A percentile compares a stretch with the other conserved stretches of the same genome.
These are phyloP conservation scores for Sporothrix pallida DNA, from an alignment of 2,329 filamentous ascomycete species.

Conservation along the genomic window DNA sequence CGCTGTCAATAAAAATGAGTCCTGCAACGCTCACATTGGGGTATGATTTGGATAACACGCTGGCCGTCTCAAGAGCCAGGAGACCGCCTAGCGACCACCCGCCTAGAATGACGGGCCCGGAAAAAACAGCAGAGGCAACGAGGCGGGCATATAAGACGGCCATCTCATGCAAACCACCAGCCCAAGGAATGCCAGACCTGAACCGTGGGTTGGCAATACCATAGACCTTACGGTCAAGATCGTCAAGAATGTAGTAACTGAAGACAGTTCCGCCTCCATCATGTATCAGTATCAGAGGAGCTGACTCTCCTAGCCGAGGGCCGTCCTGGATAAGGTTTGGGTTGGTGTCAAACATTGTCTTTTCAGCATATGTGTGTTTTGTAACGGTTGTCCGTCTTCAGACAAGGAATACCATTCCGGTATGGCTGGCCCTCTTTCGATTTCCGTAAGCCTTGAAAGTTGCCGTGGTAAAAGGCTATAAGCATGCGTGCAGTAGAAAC, in stretches of 20 bases:
- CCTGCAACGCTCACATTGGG: conserved; percentile 51
- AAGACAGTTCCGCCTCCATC: conserved; percentile 67
- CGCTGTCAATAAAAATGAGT: conserved; percentile 60
- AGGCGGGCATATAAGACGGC: conserved; percentile 55
- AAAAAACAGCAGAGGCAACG: conserved; percentile 50
- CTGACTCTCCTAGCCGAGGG: conserved; percentile 37
- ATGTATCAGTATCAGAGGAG: conserved; percentile 63
- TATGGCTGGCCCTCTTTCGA: background rate
- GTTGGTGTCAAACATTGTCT: conserved; percentile 39
- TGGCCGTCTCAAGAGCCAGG: conserved; percentile 57
- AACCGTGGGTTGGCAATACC: conserved; percentile 63
- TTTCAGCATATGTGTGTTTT: background rate
- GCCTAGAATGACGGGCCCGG: conserved; percentile 55
- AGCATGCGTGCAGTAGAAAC: too few relatives aligned
- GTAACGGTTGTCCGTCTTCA: background rate
- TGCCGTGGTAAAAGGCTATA: too few relatives aligned
- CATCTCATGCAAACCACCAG: conserved; percentile 62
- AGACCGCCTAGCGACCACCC: conserved; percentile 63
- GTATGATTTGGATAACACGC: conserved; percentile 46
- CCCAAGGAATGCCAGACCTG: conserved; percentile 53
- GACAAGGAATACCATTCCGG: background rate
- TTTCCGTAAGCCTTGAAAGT: too few relatives aligned
- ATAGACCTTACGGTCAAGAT: conserved; percentile 56
- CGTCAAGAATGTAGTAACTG: conserved; percentile 60
- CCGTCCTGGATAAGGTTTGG: conserved; percentile 39